A percentile compares a stretch with the other conserved stretches of the same genome.
Conservation (phyloP, 2,329 filamentous ascomycete genomes). For the Exophiala mesophila region DNA sequence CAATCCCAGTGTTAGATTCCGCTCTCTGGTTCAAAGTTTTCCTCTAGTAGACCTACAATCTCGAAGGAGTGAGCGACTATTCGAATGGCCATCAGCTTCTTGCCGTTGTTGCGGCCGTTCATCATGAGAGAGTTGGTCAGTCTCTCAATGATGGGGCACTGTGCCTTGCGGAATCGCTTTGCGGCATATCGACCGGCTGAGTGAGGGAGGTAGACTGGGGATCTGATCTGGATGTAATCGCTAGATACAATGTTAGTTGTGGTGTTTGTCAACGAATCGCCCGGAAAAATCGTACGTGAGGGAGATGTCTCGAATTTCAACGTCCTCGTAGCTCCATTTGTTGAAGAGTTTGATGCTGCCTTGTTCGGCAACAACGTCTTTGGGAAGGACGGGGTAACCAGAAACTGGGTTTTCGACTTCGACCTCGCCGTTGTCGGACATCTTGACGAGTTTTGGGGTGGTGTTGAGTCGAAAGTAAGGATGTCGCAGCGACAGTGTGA, state of each 20-base stretch:
- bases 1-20: too few relatives aligned
- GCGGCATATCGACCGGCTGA: conserved; percentile 96
- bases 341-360: conserved; percentile 95
- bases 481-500: neutral
- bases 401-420: conserved; percentile 73
- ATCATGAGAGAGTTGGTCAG: conserved; percentile 99
- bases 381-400: conserved; percentile 73
- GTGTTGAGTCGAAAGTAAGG: neutral
- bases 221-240: conserved; percentile 99
- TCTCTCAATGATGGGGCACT: conserved; percentile 99
- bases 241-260: conserved; percentile 50
- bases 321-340: conserved; percentile 98
- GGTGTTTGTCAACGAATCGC: conserved; percentile 5
- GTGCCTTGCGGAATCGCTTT: conserved; percentile 99
- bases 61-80: conserved; percentile 99
- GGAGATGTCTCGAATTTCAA: conserved; percentile 99
- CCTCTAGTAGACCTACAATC: conserved; percentile 69
- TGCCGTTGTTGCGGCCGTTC: conserved; percentile 99
- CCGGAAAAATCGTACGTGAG: conserved; percentile 72
- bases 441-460: conserved; percentile 16
- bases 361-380: conserved; percentile 84
- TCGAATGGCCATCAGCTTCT: conserved; percentile 99
- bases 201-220: conserved; percentile 98
- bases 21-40: too few relatives aligned
- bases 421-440: conserved; percentile 64